Evolutionary conservation across 768 basidiomycete species (phyloP).

Genomic region (Lactarius vividus): DNA sequence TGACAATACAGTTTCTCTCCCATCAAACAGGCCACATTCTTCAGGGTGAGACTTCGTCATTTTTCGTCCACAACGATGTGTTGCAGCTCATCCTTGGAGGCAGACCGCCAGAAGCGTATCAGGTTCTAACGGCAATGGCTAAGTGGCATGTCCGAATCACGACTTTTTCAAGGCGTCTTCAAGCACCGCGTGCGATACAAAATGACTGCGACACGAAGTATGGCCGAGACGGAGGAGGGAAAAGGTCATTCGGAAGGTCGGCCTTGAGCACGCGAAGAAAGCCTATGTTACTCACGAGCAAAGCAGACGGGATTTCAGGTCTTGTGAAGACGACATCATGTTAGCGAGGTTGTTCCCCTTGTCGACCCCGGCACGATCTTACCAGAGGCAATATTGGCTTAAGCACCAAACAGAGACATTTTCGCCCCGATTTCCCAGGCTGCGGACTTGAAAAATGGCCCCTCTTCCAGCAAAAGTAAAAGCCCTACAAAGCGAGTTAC

Average conservation of each 20-base stretch:
- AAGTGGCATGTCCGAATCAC: constrained; percentile 78
- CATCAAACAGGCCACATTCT: constrained; percentile 82
- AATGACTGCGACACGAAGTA: constrained; percentile 93
- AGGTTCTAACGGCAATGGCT: constrained; percentile 20
- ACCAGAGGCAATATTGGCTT: too few species aligned
- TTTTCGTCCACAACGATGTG: constrained; percentile 74
- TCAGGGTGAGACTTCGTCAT: constrained; percentile 77
- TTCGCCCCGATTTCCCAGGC: too few species aligned
- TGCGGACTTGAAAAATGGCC: too few species aligned
- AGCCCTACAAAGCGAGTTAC: too few species aligned
- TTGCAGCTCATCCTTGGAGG: constrained; percentile 52
- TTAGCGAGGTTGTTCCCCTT: too few species aligned
- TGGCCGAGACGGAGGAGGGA: constrained; percentile 57
- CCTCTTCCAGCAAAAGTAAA: too few species aligned
- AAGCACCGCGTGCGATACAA: constrained; percentile 85
- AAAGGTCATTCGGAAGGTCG: constrained; percentile 45
- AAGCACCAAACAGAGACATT: too few species aligned
- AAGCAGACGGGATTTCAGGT: constrained; percentile 56
- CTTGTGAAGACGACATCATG: too few species aligned
- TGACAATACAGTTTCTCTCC: constrained; percentile 53
- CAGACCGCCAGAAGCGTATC: constrained; percentile 63
- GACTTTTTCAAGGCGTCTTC: constrained; percentile 58
- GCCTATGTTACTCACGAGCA: constrained; percentile 54
- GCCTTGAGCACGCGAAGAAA: constrained; percentile 39
- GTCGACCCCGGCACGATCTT: too few species aligned